These are phyloP conservation scores for Funneliformis geosporum DNA, from an alignment of 192 early-diverging fungal species.

Conservation along the genomic window DNA sequence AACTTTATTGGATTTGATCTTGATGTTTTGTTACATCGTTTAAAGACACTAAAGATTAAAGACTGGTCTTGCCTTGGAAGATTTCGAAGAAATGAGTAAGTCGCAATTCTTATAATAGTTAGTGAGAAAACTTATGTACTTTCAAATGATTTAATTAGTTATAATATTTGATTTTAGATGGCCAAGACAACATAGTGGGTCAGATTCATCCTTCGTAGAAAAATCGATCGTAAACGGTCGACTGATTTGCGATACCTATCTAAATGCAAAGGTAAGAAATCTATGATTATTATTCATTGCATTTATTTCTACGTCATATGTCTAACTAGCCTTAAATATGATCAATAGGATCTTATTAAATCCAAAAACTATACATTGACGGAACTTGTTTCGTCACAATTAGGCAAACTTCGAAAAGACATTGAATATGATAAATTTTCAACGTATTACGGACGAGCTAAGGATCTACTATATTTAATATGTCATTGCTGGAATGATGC, in stretches of 20 bases:
- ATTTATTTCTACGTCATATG: neutral
- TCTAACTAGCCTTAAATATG: neutral
- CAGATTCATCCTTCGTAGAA: conserved; percentile 77
- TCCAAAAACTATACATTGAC: conserved; percentile 86
- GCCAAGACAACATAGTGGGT: conserved; percentile 82
- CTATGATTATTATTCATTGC: neutral
- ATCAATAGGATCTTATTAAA: conserved; percentile 71
- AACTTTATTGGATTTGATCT: conserved; percentile 96
- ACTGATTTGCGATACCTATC: conserved; percentile 91
- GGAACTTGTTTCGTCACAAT: conserved; percentile 71
- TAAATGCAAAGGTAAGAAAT: conserved; percentile 56
- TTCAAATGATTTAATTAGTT: neutral
- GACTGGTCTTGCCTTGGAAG: conserved; percentile 91
- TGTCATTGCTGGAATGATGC: conserved; percentile 83
- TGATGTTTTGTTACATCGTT: conserved; percentile 89
- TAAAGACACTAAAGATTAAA: conserved; percentile 76
- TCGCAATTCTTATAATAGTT: neutral
- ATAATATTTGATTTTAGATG: conserved; percentile 48
- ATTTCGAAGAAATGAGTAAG: conserved; percentile 70
- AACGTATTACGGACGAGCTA: conserved; percentile 63
- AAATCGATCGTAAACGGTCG: conserved; percentile 79
- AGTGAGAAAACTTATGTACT: neutral
- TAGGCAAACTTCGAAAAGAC: conserved; percentile 78
- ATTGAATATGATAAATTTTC: conserved; percentile 81
- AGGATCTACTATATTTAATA: conserved; percentile 68